These are phyloP conservation scores for Cylindrotheca fusiformis DNA, from an alignment of 108 stramenopile species.

Conservation along the genomic window DNA sequence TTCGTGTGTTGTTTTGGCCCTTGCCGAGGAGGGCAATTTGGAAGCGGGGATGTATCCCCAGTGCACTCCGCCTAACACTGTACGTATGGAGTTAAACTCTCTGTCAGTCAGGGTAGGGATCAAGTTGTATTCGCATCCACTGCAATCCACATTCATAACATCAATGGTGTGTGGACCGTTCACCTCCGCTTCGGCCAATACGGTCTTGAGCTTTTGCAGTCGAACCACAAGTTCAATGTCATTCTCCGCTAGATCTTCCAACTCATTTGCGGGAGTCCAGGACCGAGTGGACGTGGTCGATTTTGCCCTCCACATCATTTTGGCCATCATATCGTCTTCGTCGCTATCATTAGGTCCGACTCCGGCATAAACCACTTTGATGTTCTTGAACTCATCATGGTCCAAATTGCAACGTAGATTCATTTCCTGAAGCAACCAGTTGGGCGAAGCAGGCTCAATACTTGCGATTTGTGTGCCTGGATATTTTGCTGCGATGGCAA, in stretches of 20 bases:
- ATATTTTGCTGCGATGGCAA: conserved; percentile 55
- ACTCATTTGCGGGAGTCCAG: conserved; percentile 61
- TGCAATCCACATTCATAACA: conserved; percentile 77
- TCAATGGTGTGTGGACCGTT: conserved; percentile 46
- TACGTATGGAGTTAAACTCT: conserved; percentile 63
- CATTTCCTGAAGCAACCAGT: conserved; percentile 76
- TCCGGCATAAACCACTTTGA: conserved; percentile 47
- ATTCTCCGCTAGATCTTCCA: conserved; percentile 12
- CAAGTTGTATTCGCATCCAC: conserved; percentile 80
- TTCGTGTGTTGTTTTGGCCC: conserved; percentile 60
- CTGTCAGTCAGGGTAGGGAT: conserved; percentile 63
- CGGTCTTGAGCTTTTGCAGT: conserved; percentile 51
- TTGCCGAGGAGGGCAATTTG: conserved; percentile 58
- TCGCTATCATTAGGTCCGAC: conserved; percentile 70
- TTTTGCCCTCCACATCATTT: conserved; percentile 68
- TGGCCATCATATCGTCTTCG: conserved; percentile 63
- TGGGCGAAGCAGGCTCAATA: conserved; percentile 76
- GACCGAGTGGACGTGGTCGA: conserved; percentile 62
- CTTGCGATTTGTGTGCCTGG: conserved; percentile 66
- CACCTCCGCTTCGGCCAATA: conserved; percentile 64
- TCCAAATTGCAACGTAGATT: conserved; percentile 70
- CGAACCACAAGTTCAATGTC: conserved; percentile 66
- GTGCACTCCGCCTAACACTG: conserved; percentile 66
- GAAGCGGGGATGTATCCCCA: conserved; percentile 73
- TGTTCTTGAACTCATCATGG: conserved; percentile 43